Evolutionary conservation across 2,329 filamentous ascomycete species (phyloP).

Genomic region (Orbilia blumenaviensis): DNA sequence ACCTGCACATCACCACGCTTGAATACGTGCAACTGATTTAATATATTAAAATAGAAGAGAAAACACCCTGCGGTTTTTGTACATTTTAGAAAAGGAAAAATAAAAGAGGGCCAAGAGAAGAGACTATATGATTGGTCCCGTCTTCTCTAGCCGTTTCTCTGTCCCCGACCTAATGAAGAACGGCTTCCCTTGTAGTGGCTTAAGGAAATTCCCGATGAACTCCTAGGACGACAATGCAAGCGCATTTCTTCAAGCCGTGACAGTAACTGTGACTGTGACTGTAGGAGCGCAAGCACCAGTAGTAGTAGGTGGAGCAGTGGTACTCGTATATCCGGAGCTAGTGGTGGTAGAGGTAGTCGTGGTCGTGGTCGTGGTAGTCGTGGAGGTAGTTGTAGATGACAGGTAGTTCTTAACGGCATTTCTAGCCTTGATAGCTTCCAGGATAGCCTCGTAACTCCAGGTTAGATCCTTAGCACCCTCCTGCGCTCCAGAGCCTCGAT

Average conservation of each 20-base stretch:
- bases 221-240: too few species aligned
- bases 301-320: neutral
- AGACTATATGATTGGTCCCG: too few species aligned
- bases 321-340: neutral
- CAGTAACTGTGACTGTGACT: constrained; percentile 12
- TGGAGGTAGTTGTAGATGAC: constrained; percentile 7
- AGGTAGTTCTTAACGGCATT: constrained; percentile 44
- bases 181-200: too few species aligned
- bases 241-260: neutral
- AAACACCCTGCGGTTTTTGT: too few species aligned
- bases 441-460: constrained; percentile 63
- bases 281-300: constrained; percentile 1
- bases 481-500: constrained; percentile 61
- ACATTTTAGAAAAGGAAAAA: too few species aligned
- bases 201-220: too few species aligned
- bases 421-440: constrained; percentile 61
- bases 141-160: too few species aligned
- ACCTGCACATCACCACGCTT: too few species aligned
- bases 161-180: too few species aligned
- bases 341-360: neutral
- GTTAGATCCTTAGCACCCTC: constrained; percentile 62
- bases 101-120: too few species aligned
- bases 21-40: too few species aligned
- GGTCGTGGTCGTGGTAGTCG: constrained; percentile 8
- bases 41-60: too few species aligned